Evolutionary conservation across 257 asterid genomes (phyloP).

Genomic region (Rehmannia glutinosa): DNA sequence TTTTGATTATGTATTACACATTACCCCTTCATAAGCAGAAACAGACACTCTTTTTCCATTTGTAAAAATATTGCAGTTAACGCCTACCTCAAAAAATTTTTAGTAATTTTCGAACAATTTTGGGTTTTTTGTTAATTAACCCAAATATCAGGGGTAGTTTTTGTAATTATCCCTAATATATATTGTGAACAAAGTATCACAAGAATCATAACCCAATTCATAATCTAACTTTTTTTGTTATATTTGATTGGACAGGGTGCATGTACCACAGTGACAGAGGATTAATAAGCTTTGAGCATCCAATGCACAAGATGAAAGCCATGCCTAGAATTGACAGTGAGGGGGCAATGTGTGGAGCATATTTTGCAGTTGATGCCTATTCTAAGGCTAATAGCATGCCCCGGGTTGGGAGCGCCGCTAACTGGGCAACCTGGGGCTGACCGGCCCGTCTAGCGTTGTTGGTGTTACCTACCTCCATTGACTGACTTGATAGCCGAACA

Average conservation of each 20-base stretch:
- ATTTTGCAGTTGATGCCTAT: conserved; percentile 72
- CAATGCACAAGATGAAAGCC: conserved; percentile 82
- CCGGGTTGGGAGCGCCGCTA: conserved; percentile 92
- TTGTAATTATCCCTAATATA: too few relatives aligned
- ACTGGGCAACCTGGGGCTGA: conserved; percentile 79
- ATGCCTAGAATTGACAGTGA: conserved; percentile 95
- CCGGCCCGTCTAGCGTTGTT: conserved; percentile 11
- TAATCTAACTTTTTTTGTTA: neutral
- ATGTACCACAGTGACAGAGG: conserved; percentile 89
- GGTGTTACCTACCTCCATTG: neutral
- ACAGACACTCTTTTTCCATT: too few relatives aligned
- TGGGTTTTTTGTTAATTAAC: too few relatives aligned
- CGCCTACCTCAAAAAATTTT: too few relatives aligned
- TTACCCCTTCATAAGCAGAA: too few relatives aligned
- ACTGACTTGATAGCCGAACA: neutral
- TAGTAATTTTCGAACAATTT: too few relatives aligned
- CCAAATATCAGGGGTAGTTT: too few relatives aligned
- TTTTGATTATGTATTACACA: too few relatives aligned
- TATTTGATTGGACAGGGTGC: conserved; percentile 74
- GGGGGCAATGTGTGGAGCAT: conserved; percentile 89
- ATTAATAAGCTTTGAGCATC: conserved; percentile 87
- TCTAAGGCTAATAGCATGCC: conserved; percentile 82
- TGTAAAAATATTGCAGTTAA: too few relatives aligned
- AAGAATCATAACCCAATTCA: too few relatives aligned
- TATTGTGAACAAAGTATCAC: too few relatives aligned